These are phyloP conservation scores for Trifolium fragiferum DNA, from an alignment of 306 rosid species.

Conservation along the genomic window DNA sequence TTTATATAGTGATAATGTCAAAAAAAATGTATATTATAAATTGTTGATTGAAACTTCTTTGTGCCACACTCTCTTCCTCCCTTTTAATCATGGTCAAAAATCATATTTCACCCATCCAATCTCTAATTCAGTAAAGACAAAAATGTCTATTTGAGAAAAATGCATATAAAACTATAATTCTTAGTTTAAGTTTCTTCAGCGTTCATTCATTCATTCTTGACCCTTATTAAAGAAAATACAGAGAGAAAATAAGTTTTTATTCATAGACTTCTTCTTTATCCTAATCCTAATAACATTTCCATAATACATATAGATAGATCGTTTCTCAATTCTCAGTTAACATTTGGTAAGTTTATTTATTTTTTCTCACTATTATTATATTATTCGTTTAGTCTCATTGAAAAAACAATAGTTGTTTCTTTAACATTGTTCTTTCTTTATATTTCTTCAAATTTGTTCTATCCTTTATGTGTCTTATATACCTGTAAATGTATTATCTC, in stretches of 20 bases:
- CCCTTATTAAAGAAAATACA: conserved; percentile 28
- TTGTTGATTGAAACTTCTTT: background rate
- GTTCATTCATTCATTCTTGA: conserved; percentile 34
- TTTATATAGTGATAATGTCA: background rate
- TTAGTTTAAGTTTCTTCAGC: conserved; percentile 44
- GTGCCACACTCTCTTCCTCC: background rate
- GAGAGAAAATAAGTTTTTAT: conserved; percentile 37
- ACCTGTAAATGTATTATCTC: conserved; percentile 27
- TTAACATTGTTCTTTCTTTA: conserved; percentile 50
- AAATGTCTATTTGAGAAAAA: background rate
- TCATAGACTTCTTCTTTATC: conserved; percentile 46
- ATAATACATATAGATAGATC: background rate
- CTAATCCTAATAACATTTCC: conserved; percentile 26
- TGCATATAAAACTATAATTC: conserved; percentile 26
- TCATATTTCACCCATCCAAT: conserved; percentile 9
- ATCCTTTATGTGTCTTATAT: conserved; percentile 24
- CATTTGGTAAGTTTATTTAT: conserved; percentile 47
- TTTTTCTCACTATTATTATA: conserved; percentile 26
- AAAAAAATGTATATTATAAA: background rate
- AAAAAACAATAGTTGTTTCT: conserved; percentile 7
- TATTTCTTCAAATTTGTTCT: background rate
- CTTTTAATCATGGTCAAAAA: conserved; percentile 26
- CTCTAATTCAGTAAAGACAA: conserved; percentile 20
- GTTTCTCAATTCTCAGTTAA: conserved; percentile 42
- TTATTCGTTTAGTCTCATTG: conserved; percentile 21